Percentiles rank a stretch among this genome's conserved stretches.
Evolutionary conservation across 805 yeast genomes (phyloP).

Genomic region (Candida lessepsii): DNA sequence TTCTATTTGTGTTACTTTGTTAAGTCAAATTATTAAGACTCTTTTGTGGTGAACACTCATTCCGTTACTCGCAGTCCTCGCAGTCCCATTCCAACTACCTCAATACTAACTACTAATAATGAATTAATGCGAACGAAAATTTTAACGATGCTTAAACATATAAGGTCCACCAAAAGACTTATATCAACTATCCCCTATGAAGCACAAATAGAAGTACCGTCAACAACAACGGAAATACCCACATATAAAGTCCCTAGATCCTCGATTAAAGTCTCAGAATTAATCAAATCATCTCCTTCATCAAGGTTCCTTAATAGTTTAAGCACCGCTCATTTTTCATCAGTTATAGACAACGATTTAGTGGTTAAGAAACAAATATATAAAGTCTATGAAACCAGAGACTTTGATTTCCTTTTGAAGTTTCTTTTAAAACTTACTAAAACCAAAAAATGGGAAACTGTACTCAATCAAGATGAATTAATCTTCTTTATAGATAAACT

Average conservation of each 20-base stretch:
- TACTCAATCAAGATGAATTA: constrained; percentile 20
- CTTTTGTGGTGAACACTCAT: too few species aligned
- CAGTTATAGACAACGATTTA: constrained; percentile 11
- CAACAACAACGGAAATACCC: not conserved
- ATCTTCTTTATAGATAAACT: constrained; percentile 19
- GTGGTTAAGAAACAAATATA: constrained; percentile 17
- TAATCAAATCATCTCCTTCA: constrained; percentile 5
- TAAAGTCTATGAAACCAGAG: constrained; percentile 15
- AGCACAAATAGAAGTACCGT: not conserved
- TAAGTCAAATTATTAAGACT: too few species aligned
- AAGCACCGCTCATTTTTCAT: constrained; percentile 15
- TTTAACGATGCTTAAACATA: constrained; percentile 2
- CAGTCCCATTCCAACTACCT: too few species aligned
- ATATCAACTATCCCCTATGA: constrained; percentile 3
- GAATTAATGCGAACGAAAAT: constrained; percentile 1
- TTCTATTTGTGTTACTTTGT: too few species aligned
- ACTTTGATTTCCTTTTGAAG: constrained; percentile 17
- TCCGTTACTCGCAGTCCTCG: too few species aligned
- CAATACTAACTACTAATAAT: not conserved
- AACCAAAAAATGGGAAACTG: constrained; percentile 6
- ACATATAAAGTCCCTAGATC: not conserved
- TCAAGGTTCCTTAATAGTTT: constrained; percentile 13
- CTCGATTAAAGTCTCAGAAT: constrained; percentile 2
- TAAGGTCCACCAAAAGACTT: constrained; percentile 2
- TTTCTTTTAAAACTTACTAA: constrained; percentile 17